Evolutionary conservation across 2,329 filamentous ascomycete genomes (phyloP).

Genomic region (Scytalidium sp.): DNA sequence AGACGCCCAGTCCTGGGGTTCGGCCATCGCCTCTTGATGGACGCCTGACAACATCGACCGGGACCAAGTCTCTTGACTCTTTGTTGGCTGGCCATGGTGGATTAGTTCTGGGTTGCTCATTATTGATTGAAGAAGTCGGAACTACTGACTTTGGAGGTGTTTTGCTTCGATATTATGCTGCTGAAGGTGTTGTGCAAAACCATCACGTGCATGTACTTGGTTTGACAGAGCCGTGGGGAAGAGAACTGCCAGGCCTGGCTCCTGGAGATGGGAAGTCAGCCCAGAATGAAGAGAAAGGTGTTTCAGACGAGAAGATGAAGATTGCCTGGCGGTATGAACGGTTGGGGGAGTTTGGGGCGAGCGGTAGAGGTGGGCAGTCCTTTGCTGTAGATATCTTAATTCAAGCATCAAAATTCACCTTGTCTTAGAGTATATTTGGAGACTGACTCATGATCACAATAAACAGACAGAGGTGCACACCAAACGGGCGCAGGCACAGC

Average conservation of each 20-base stretch:
- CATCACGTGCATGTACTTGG: constrained; percentile 87
- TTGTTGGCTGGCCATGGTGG: constrained; percentile 85
- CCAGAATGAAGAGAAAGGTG: constrained; percentile 32
- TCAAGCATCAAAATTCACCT: background rate
- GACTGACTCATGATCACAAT: constrained; percentile 11
- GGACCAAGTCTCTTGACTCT: constrained; percentile 79
- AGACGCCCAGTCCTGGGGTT: constrained; percentile 47
- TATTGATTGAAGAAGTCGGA: constrained; percentile 83
- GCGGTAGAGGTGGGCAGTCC: constrained; percentile 38
- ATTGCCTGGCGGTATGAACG: constrained; percentile 98
- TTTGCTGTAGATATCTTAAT: constrained; percentile 52
- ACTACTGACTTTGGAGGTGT: constrained; percentile 92
- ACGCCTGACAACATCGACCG: constrained; percentile 84
- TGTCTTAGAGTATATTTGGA: background rate
- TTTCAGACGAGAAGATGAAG: constrained; percentile 79
- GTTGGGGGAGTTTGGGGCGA: constrained; percentile 66
- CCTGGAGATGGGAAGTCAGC: constrained; percentile 39
- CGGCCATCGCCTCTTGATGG: constrained; percentile 88
- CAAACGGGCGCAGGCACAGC: constrained; percentile 11
- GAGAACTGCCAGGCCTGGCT: constrained; percentile 76
- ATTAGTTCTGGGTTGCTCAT: constrained; percentile 73
- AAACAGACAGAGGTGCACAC: constrained; percentile 19
- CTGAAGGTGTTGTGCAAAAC: constrained; percentile 88
- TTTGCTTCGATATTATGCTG: constrained; percentile 83
- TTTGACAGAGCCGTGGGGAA: constrained; percentile 73